Base-by-base conservation (phyloP, 257 asterid species). In the Salvia hispanica region DNA sequence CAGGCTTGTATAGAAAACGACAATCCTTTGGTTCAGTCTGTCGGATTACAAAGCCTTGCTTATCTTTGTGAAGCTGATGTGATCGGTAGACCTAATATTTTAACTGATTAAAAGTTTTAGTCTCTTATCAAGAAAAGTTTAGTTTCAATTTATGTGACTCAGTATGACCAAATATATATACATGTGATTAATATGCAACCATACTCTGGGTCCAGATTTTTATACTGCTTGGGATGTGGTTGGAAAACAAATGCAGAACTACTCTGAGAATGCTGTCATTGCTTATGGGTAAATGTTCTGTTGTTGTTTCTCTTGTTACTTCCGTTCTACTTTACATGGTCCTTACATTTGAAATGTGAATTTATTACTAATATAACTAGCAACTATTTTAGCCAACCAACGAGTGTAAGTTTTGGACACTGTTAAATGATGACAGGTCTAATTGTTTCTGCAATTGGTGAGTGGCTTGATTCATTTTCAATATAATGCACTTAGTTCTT, bases 21-120 rank as follows among this genome's bases (percentile, higher is more conserved):
- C 70, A 95, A 90, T 75, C 88, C 89, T 76, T 74, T 83, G 67
- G 79, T 94, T 77, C 91, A 88, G 88, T 87, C 88, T 73, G 82
- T 94, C 39, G 97, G 97, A 74, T 82, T 90, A 69, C 95, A 82
- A 71, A 85, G 99, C 78, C 91, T 94, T 75, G 91, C 91, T 64
- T 92, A 91, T 84, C 95, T 94, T 47, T 94, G 99, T 82, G 96
- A 87, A 83, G 97, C 99, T 43, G 99, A 94, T 79, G 96, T 83
- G 46, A 82, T 94, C 58, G 99, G 99, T 94, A 85, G 57, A 33
- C 62, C 6, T 72, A 46, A 67, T 64, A 70, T 61, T 50, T 73
- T 58, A 42, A 28, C 37, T 66, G 37, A 57, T 21, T 74, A 10
- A 21, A 15, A 34, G 21, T 40, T 51, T 33, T 9, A 44, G 31